Evolutionary conservation across 306 rosid genomes (phyloP), one percentile per base, ranked within the genome.

Genomic region (Ceratonia siliqua): DNA sequence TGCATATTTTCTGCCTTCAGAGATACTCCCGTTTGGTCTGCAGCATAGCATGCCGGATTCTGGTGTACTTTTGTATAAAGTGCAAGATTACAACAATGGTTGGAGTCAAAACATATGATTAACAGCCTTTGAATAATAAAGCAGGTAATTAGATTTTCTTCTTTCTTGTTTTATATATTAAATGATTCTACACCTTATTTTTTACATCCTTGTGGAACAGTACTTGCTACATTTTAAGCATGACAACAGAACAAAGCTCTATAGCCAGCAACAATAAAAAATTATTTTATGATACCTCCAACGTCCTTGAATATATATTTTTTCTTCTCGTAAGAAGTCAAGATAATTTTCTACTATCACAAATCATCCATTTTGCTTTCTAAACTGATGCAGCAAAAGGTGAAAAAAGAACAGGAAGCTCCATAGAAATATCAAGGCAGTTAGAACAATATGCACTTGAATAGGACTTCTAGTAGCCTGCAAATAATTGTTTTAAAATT

Each of bases 1-100:
- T 90, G 91, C 74, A 85, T 74, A 35, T 78, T 85, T 82, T 91
- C 97, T 48, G 90, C 77, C 85, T 86, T 91, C 85, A 87, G 79
- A 45, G 82, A 63, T 68, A 86, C 79, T 33, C 82, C 88, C 24
- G 87, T 63, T 56, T 66, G 87, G 76, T 83, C 93, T 2, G 83
- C 74, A 35, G 85, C 70, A n/a, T 89, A 89, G 87, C 91, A 86
- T 9, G 85, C 61, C 21, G 88, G 81, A 81, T 80, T 87, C 83
- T 84, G 94, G 68, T 82, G 92, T 78, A 85, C 98, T 94, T 86
- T 24, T 7, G 77, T 62, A 82, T 21, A 78, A 62, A 56, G 22
- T 30, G 67, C 59, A 38, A 54, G 33, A 25, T 32, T 43, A 18
- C 22, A 43, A 14, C 70, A 9, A 9, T 9, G n/a, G 17, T 33